These are phyloP conservation scores for Sanghuangporus weigelae DNA, from an alignment of 1,284 basidiomycete species.

Conservation along the genomic window DNA sequence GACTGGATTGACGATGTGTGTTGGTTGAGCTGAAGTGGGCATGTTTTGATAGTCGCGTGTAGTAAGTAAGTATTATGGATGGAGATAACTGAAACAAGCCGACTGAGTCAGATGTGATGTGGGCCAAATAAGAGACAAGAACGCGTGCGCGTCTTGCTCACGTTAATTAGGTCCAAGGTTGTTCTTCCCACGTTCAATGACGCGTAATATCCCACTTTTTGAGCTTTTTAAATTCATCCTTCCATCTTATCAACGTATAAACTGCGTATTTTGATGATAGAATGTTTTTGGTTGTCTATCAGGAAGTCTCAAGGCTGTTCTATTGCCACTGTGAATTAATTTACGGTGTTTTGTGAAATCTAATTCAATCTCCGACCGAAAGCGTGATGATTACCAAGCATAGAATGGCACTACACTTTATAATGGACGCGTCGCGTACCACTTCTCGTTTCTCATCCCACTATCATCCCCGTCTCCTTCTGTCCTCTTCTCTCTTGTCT, in stretches of 20 bases:
- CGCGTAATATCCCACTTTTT: not conserved
- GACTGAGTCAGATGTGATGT: not conserved
- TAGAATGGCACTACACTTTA: slow-evolving; percentile 2
- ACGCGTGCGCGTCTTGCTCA: slow-evolving; percentile 11
- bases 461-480: not conserved
- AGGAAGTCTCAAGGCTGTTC: not conserved
- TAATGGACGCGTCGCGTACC: slow-evolving; percentile 15
- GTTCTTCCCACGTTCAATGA: slow-evolving; percentile 4
- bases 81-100: not conserved
- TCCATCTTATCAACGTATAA: not conserved
- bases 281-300: not conserved
- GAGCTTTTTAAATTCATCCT: not conserved
- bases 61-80: not conserved
- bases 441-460: slow-evolving; percentile 1
- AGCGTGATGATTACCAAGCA: not conserved
- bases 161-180: slow-evolving; percentile 2
- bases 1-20: slow-evolving; percentile 32
- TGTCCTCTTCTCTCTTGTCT: not conserved
- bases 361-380: slow-evolving; percentile 9
- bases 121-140: slow-evolving; percentile 15
- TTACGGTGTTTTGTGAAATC: not conserved
- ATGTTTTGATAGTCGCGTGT: not conserved
- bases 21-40: slow-evolving; percentile 18
- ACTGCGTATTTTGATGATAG: not conserved
- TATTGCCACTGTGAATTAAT: not conserved